Conservation (phyloP, 208 protist genomes). For the Ichthyophonus hoferi region DNA sequence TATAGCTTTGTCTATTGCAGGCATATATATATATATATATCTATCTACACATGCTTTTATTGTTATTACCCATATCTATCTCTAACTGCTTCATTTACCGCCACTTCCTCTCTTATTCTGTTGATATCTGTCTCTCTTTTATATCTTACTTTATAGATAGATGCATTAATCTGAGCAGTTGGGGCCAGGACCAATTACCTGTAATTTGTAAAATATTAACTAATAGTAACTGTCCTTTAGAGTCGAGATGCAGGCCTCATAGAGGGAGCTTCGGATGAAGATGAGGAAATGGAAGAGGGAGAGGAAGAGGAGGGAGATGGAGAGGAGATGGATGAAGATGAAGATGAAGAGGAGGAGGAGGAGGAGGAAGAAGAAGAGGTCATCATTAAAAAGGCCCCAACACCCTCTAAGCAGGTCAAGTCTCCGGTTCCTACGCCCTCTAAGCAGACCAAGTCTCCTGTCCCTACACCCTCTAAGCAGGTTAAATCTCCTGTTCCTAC, state of each 20-base stretch:
- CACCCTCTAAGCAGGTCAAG: too few relatives aligned
- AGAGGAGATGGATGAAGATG: background rate
- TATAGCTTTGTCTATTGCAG: background rate
- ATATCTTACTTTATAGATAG: background rate
- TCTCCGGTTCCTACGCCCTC: too few relatives aligned
- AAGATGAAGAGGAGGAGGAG: slow-evolving; percentile 1
- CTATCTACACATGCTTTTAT: too few relatives aligned
- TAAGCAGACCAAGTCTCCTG: too few relatives aligned
- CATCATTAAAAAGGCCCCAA: background rate
- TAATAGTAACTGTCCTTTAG: background rate
- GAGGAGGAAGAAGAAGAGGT: background rate
- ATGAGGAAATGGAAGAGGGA: slow-evolving; percentile 14
- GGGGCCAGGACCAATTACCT: too few relatives aligned
- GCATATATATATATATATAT: background rate
- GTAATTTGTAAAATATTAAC: too few relatives aligned
- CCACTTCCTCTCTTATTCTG: too few relatives aligned
- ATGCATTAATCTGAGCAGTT: too few relatives aligned
- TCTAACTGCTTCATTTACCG: too few relatives aligned
- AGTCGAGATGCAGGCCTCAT: background rate
- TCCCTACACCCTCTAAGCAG: too few relatives aligned
- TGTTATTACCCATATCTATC: too few relatives aligned
- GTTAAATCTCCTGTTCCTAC: too few relatives aligned
- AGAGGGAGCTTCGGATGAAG: background rate
- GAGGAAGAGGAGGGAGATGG: background rate
- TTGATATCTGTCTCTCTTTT: background rate